Conservation (phyloP, 1,139 yeast species). For the Magnusiomyces paraingens region DNA sequence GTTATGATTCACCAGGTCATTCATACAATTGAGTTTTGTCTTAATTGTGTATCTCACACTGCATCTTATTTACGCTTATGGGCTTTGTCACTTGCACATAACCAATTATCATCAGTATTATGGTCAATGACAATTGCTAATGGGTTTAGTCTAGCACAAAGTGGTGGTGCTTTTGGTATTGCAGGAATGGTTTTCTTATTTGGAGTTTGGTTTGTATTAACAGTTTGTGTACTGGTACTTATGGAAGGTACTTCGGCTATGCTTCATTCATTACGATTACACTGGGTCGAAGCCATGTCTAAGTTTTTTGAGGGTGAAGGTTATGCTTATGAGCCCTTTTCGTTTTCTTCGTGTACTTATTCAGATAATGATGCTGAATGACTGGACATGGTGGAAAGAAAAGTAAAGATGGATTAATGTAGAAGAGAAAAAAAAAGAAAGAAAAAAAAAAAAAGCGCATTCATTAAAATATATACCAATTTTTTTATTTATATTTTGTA, state of each 20-base stretch:
- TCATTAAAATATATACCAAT: too few species aligned
- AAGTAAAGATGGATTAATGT: not conserved
- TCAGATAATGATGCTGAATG: not conserved
- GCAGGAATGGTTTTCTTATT: slow-evolving; percentile 72
- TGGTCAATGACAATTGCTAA: slow-evolving; percentile 88
- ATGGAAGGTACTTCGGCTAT: slow-evolving; percentile 99
- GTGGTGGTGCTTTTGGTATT: slow-evolving; percentile 61
- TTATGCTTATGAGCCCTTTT: slow-evolving; percentile 74
- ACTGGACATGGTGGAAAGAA: too few species aligned
- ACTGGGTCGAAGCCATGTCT: slow-evolving; percentile 99
- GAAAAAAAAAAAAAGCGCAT: not conserved
- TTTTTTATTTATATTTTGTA: too few species aligned
- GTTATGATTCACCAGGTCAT: slow-evolving; percentile 95
- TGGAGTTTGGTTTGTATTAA: slow-evolving; percentile 91
- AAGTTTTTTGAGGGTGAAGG: slow-evolving; percentile 98
- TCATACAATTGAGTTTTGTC: slow-evolving; percentile 96
- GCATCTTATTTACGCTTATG: slow-evolving; percentile 94
- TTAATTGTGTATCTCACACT: slow-evolving; percentile 95
- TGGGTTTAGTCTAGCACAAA: not conserved
- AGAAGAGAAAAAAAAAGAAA: not conserved
- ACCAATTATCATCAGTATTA: slow-evolving; percentile 86
- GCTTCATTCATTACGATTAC: slow-evolving; percentile 93
- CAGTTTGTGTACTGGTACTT: slow-evolving; percentile 82
- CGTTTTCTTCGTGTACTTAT: slow-evolving; percentile 7
- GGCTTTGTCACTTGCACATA: slow-evolving; percentile 97